Conservation (phyloP, 169 alveolate species). For the Plasmodium relictum region DNA sequence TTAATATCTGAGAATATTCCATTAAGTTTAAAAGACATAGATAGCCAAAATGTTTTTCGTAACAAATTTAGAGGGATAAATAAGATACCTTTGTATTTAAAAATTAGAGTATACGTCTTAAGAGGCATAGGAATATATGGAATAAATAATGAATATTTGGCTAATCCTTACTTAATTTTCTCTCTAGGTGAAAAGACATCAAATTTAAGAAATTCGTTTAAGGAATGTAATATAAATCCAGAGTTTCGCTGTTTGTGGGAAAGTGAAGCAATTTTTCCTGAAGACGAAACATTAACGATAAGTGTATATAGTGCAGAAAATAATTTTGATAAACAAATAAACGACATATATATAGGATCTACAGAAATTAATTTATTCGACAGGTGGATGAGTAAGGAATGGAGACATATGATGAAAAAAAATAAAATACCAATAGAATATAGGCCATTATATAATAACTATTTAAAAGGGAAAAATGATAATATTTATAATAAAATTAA, state of each 20-base stretch:
- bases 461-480: slow-evolving; percentile 32
- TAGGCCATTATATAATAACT: slow-evolving; percentile 84
- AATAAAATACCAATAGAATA: slow-evolving; percentile 91
- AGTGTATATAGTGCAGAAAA: slow-evolving; percentile 82
- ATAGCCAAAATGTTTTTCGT: slow-evolving; percentile 75
- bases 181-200: slow-evolving; percentile 84
- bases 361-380: slow-evolving; percentile 92
- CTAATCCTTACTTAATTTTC: slow-evolving; percentile 84
- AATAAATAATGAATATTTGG: slow-evolving; percentile 51
- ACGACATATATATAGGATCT: slow-evolving; percentile 89
- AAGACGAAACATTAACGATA: slow-evolving; percentile 84
- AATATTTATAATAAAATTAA: slow-evolving; percentile 57
- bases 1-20: slow-evolving; percentile 70
- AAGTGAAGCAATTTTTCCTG: slow-evolving; percentile 87
- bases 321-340: slow-evolving; percentile 79
- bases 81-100: slow-evolving; percentile 85
- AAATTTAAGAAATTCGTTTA: slow-evolving; percentile 78
- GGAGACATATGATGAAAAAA: slow-evolving; percentile 92
- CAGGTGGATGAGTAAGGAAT: slow-evolving; percentile 91
- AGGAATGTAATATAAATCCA: slow-evolving; percentile 81
- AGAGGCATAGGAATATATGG: slow-evolving; percentile 81
- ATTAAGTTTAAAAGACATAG: slow-evolving; percentile 58
- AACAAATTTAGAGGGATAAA: slow-evolving; percentile 83
- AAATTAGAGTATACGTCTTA: slow-evolving; percentile 87
- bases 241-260: slow-evolving; percentile 86